Evolutionary conservation across 805 yeast genomes (phyloP), one percentile per base, ranked within the genome.

Genomic region (Priceomyces melissophilus): DNA sequence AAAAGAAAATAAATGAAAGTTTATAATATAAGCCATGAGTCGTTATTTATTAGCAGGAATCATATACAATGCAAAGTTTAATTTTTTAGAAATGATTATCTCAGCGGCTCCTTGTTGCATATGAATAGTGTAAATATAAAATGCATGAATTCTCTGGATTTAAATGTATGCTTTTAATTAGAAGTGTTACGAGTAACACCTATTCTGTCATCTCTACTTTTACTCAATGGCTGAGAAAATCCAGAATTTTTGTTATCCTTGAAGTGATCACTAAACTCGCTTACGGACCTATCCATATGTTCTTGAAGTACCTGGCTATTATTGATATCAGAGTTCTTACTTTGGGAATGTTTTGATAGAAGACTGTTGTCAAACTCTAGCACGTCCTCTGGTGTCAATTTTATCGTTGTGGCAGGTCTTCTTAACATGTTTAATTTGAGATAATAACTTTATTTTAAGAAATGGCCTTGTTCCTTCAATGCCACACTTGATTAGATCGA

Each of bases 321-420:
- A 16, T 39, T 36, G 11, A 47, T 44, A 40, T 53, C 42, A 3
- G 41, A 14, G 32, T 42, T 39, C 10, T n/a, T 10, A 20, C 30
- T 26, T 2, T 37, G 34, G 10, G 14, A 30, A 4, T 38, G 40
- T 31, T 40, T 41, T 11, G 33, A 25, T 11, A 37, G 13, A 25
- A 53, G 30, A 25, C 46, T 50, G 37, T 73, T 75, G 41, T 75
- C 80, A 44, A 70, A 74, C 38, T 69, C 75, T 45, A 65, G 57
- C 13, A 84, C 74, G 49, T 84, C 93, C 47, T 83, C 88, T 0
- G 86, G 84, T 0, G 82, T 76, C 35, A 84, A 68, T 42, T 74
- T 73, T 40, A 84, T 78, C 2, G 80, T 71, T 0, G 91, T 84
- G 4, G 90, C 84, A 12, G 79, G 83, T 57, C 89, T 70, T 62